Base-by-base conservation (phyloP, 495 filamentous ascomycete species). In the Lichenothelia convexa region DNA sequence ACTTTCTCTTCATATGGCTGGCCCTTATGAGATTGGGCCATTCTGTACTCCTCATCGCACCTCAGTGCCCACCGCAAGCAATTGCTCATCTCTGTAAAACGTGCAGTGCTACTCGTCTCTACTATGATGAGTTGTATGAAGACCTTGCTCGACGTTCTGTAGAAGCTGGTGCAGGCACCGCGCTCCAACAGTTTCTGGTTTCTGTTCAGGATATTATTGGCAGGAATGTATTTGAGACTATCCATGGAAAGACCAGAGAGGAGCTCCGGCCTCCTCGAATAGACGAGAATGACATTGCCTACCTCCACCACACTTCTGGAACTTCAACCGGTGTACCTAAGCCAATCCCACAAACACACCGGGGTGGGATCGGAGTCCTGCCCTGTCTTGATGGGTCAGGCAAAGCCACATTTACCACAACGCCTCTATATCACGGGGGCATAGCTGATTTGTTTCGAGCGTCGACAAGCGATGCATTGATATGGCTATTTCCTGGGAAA, bases 401-500 rank as follows among this genome's bases (percentile, higher is more conserved):
- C 3, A 43, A 39, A n/a, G 58, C 65, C 6, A 68, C 66, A n/a
- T 71, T 72, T 36, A 64, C 67, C 5, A 71, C 68, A 0, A 74
- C 69, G n/a, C 69, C 70, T 4, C 56, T 75, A 2, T 73, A 71
- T 48, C 67, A 72, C 39, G 70, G 68, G 1, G 70, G 70, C 4
- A 53, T 68, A n/a, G 66, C 70, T 9, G 70, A 75, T 41, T 56
- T 65, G 18, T 64, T 72, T 35, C 59, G 70, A 20, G 56, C 65
- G 2, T 67, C 68, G 62, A 62, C 62, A 13, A 61, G 58, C 32
- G 52, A 48, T 12, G 54, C 60, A 0, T 42, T 65, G 51, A 59
- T 73, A 15, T 72, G 65, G 67, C 47, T 73, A 0, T 73, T 70
- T 45, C 67, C 68, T 13, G 57, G 60, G 3, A 53, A 49, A 22